Evolutionary conservation across 257 asterid species (phyloP), one percentile per base, ranked within the genome.

Genomic region (Echites panduratus): DNA sequence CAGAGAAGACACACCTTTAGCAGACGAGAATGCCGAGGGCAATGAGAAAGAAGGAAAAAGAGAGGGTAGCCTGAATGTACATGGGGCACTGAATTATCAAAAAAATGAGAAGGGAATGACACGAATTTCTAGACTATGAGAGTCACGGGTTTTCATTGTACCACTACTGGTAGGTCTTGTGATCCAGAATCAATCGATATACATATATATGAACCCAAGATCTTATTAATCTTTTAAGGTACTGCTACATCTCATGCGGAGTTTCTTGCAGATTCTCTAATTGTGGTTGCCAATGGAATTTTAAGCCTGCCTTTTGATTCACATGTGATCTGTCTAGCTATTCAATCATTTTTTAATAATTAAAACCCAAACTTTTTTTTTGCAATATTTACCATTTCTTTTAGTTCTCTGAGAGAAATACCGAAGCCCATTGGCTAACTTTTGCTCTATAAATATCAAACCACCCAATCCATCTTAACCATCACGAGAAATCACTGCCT

Each of bases 81-180:
- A 40, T 49, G 56, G 56, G 20, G 56, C 19, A 49, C 56, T 49
- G 65, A 53, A 68, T 10, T 35, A 71, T 54, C 35, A n/a, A n/a
- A 22, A 10, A 35, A 9, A 43, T 16, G 5, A 66, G 67, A 69
- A 76, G 66, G 75, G 66, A 66, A 6, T 66, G 71, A 49, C 84
- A 73, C 77, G 48, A 43, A 70, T 41, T 77, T 59, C 81, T 26
- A 66, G 68, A 52, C 76, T 64, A 73, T 54, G 75, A 57, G 17
- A 69, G 75, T 78, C 82, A 78, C 82, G 82, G 85, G 82, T 40
- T 10, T 72, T 19, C 68, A 62, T 75, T 58, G 61, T 66, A 68
- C 67, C 24, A 5, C 65, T 7, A 61, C 72, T 75, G 64, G 76
- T 38, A 40, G 44, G 74, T 61, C 67, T 27, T 70, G 68, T 75